These are phyloP conservation scores for Trichocomaceae sp. DNA, from an alignment of 2,329 filamentous ascomycete species.

Conservation along the genomic window DNA sequence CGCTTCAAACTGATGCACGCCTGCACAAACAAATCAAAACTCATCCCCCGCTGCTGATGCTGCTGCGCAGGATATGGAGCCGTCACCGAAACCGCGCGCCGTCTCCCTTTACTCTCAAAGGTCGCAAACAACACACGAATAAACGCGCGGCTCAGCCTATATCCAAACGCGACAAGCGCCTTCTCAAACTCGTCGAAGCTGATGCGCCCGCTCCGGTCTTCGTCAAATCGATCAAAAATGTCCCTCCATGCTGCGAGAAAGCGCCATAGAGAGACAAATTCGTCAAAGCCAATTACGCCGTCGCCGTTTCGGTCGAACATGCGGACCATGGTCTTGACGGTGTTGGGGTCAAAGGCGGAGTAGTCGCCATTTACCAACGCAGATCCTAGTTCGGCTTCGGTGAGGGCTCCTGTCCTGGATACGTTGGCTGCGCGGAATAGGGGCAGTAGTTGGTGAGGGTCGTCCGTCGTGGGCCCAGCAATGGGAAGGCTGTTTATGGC, in stretches of 20 bases:
- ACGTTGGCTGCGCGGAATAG: conserved; percentile 87
- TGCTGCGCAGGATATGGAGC: conserved; percentile 15
- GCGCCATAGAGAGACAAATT: conserved; percentile 94
- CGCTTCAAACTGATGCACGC: conserved; percentile 93
- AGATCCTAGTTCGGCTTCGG: conserved; percentile 76
- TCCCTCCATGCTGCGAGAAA: conserved; percentile 91
- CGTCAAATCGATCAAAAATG: conserved; percentile 92
- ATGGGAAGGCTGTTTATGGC: conserved; percentile 51
- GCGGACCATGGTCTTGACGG: conserved; percentile 97
- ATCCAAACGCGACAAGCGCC: conserved; percentile 87
- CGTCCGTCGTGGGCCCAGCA: conserved; percentile 43
- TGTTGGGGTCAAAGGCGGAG: conserved; percentile 86
- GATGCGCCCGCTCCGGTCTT: conserved; percentile 80
- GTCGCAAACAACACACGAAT: conserved; percentile 78
- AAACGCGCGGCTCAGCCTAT: conserved; percentile 77
- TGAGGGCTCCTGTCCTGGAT: conserved; percentile 69
- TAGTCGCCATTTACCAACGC: conserved; percentile 96
- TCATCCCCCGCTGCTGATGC: conserved; percentile 55
- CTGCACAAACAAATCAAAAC: conserved; percentile 96
- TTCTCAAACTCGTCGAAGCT: conserved; percentile 80
- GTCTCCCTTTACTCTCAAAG: conserved; percentile 60
- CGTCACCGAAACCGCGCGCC: conserved; percentile 25
- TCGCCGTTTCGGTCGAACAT: conserved; percentile 96
- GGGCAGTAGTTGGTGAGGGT: conserved; percentile 61
- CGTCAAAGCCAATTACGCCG: conserved; percentile 85